Evolutionary conservation across 306 rosid species (phyloP), one percentile per base, ranked within the genome.

Genomic region (Cucumis hystrix): DNA sequence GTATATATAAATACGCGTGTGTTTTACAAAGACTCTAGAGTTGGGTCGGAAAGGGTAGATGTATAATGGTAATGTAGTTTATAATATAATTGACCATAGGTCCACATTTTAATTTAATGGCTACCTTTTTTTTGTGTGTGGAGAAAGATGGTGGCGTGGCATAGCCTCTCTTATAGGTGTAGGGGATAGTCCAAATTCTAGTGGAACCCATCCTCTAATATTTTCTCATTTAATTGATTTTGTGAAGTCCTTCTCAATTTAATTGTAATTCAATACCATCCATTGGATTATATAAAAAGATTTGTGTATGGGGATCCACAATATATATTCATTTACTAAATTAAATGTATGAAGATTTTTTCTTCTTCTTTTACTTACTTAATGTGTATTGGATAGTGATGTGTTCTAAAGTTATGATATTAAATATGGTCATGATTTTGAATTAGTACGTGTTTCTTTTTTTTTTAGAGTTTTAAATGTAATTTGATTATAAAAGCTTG

Each of bases 141-240:
- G 73, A 66, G 73, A 39, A 63, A 9, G 43, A 6, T 16, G 57
- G 57, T 52, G 57, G 57, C 57, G 57, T 52, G 57, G 57, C 57
- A 4, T 5, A 47, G 70, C 45, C 71, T 65, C 71, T 65, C 73
- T 67, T 3, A 67, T 67, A 6, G 56, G 75, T 25, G 58, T 43
- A 23, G 58, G 58, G 58, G 40, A 70, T 70, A 45, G 20, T 70
- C 75, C 58, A 70, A 70, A 70, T 70, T 70, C 21, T 3, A 47
- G 75, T 70, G 75, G 75, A 70, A 43, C 75, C 75, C 75, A 70
- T 45, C n/a, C 23, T 9, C 40, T 70, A 47, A 45, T 47, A 11
- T 69, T 45, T 52, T 52, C 52, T 45, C 75, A 70, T 70, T 70
- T 70, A 47, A 70, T 70, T 70, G 39, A 70, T 21, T 45, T 45